Base-by-base conservation (phyloP, 805 yeast species). In the Metschnikowia arizonensis region DNA sequence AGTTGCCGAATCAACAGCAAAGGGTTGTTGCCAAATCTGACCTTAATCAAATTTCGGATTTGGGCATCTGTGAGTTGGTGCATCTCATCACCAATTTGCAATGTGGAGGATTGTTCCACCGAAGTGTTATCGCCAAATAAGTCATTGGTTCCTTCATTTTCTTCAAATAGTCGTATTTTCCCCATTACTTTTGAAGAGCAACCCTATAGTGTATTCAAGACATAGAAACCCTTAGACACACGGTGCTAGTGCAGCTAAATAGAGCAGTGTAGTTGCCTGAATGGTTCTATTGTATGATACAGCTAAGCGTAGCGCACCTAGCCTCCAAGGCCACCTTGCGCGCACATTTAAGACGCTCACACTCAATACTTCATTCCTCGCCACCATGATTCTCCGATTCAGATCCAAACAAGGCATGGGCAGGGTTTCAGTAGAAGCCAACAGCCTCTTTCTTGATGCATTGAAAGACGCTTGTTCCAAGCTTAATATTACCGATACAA, bases 321-420 rank as follows among this genome's bases (percentile, higher is more conserved):
- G n/a, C n/a, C n/a, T n/a, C n/a, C 23, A 37, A 5, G 33, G 25
- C 40, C 14, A 34, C 14, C 17, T 8, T 25, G 42, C 42, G 33
- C 42, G 23, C 42, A n/a, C 21, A 12, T 14, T 23, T 12, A 18
- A 31, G 28, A 17, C 11, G 12, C 29, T 19, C 7, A 17, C 11
- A 9, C 29, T 19, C 7, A 9, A 4, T 29, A 30, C 42, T 37
- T 23, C 17, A 28, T 10, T 29, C 8, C 31, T 24, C 15, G 43
- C 41, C 40, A 46, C 40, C 33, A 53, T 52, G 65, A 64, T 68
- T 45, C 59, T 90, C 54, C 67, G 99, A 58, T 88, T 93, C 65
- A 77, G 96, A 58, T 74, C 93, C 24, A 87, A 79, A 57, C 85
- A 86, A 54, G 98, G 98, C 7, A 83, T 81, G 77, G 80, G 79